Conservation (phyloP, 495 filamentous ascomycete genomes). For the Aspergillus bridgeri region DNA sequence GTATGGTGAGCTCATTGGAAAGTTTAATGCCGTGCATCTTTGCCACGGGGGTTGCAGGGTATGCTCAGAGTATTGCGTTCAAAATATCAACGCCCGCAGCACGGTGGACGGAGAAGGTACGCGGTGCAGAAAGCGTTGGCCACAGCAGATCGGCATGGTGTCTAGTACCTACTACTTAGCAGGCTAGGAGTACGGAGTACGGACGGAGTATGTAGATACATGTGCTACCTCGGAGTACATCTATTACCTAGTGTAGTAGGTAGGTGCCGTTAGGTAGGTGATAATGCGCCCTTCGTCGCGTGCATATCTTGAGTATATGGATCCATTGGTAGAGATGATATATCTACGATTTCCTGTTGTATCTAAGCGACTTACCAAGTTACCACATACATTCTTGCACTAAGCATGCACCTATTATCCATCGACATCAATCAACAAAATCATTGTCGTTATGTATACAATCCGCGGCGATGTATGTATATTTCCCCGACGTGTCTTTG, state of each 20-base stretch:
- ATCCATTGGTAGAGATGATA: not conserved
- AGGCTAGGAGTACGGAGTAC: no score
- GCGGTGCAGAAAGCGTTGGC: not conserved
- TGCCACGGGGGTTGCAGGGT: not conserved
- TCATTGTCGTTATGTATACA: not conserved
- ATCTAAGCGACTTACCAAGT: no score
- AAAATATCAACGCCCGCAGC: not conserved
- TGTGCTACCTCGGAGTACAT: not conserved
- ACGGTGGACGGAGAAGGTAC: no score
- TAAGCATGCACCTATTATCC: not conserved
- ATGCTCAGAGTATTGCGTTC: not conserved
- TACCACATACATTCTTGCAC: no score
- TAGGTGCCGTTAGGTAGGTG: no score
- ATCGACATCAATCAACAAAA: not conserved
- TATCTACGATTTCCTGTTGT: not conserved
- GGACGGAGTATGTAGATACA: not conserved
- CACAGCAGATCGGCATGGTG: not conserved
- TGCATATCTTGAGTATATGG: not conserved
- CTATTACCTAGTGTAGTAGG: not conserved
- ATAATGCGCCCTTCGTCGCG: not conserved
- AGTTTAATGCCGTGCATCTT: slow-evolving; percentile 1
- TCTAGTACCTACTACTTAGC: no score
- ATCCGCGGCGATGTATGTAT: not conserved
- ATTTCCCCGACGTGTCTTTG: not conserved
- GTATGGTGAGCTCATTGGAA: slow-evolving; percentile 1